These are phyloP conservation scores for Rhodotorula sp. DNA, from an alignment of 1,284 basidiomycete genomes.

Conservation along the genomic window DNA sequence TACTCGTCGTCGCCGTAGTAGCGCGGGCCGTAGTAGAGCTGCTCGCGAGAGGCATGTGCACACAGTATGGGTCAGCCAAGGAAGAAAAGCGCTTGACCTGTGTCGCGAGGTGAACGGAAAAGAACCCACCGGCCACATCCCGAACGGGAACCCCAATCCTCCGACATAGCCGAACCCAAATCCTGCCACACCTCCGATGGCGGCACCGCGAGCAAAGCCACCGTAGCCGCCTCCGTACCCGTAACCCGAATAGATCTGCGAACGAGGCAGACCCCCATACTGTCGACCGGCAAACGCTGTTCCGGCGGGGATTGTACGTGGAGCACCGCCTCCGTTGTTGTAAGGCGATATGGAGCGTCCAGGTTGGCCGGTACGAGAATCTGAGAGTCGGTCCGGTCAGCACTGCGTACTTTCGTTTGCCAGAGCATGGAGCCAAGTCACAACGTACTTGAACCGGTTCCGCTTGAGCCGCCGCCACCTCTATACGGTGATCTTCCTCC, in stretches of 20 bases:
- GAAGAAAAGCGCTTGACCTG: background rate
- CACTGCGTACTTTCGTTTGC: background rate
- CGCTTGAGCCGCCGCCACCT: background rate
- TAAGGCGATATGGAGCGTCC: background rate
- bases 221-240: conserved; percentile 21
- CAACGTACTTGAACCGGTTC: background rate
- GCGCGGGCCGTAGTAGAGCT: conserved; percentile 16
- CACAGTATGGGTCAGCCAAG: background rate
- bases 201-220: conserved; percentile 1
- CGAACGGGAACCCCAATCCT: conserved; percentile 19
- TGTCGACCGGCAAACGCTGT: conserved; percentile 11
- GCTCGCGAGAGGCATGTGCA: background rate
- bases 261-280: conserved; percentile 13
- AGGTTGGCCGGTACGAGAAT: background rate
- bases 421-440: too few relatives aligned
- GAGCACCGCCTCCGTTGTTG: background rate
- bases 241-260: conserved; percentile 2
- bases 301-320: conserved; percentile 3
- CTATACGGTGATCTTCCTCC: too few relatives aligned
- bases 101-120: background rate
- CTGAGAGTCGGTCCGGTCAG: background rate
- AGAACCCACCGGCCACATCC: conserved; percentile 4
- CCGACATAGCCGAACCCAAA: conserved; percentile 8
- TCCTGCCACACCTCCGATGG: background rate
- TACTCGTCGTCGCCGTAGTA: conserved; percentile 33